These are phyloP conservation scores for Zoysia japonica DNA, from an alignment of 176 grass and related monocot species.

Conservation along the genomic window DNA sequence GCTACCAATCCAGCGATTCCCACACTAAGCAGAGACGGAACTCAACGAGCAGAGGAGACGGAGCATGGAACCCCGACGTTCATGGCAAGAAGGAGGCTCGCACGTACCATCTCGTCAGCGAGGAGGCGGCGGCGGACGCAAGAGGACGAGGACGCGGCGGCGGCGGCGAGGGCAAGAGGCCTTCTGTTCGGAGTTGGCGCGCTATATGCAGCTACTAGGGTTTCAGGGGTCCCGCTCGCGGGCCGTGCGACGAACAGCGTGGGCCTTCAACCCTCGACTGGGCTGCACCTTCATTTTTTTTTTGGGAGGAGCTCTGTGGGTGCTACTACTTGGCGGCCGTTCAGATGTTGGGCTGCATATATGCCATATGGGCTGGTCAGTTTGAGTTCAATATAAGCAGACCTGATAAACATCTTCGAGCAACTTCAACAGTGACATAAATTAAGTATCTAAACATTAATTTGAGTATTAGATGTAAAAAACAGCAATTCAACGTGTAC, in stretches of 20 bases:
- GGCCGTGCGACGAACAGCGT: background rate
- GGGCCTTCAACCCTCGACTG: background rate
- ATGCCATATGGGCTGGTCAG: no score
- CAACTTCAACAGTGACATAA: no score
- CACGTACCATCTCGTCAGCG: constrained; percentile 45
- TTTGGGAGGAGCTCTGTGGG: background rate
- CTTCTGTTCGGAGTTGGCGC: constrained; percentile 22
- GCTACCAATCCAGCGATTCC: background rate
- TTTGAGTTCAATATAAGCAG: no score
- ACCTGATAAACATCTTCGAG: no score
- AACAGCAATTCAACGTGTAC: no score
- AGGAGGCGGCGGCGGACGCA: background rate
- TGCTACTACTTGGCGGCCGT: background rate
- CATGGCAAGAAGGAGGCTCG: background rate
- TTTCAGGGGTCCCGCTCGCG: background rate
- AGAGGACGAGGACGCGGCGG: background rate
- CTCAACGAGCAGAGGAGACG: background rate
- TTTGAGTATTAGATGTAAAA: no score
- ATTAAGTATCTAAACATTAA: no score
- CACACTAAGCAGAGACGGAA: background rate
- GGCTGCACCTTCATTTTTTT: background rate
- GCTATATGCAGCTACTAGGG: background rate
- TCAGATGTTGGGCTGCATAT: background rate
- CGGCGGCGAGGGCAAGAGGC: background rate
- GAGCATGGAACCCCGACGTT: background rate